Conservation (phyloP, 352 stramenopile species). For the Globisporangium orthogonon region DNA sequence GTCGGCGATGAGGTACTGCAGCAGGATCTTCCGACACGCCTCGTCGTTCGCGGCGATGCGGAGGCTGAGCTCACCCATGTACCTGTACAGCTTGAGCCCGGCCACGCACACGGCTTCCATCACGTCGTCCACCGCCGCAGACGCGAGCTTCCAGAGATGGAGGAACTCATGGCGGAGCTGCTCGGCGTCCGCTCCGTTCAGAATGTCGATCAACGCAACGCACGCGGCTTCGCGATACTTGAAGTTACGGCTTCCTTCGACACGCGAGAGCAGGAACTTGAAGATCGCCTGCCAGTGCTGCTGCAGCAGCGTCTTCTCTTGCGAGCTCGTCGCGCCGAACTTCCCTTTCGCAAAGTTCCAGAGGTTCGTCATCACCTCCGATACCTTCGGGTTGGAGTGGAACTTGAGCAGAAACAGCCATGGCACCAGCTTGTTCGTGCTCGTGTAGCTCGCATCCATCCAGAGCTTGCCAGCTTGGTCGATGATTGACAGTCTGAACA, state of each 20-base stretch:
- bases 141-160: slow-evolving; percentile 56
- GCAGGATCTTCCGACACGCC: slow-evolving; percentile 36
- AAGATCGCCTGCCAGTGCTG: slow-evolving; percentile 52
- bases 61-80: slow-evolving; percentile 65
- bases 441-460: slow-evolving; percentile 42
- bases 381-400: slow-evolving; percentile 62
- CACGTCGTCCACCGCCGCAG: slow-evolving; percentile 73
- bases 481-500: slow-evolving; percentile 43
- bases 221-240: slow-evolving; percentile 78
- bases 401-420: slow-evolving; percentile 78
- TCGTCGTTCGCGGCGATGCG: slow-evolving; percentile 48
- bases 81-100: slow-evolving; percentile 71
- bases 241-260: slow-evolving; percentile 69
- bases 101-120: slow-evolving; percentile 58
- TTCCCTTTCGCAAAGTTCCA: slow-evolving; percentile 60
- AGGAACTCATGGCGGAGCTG: slow-evolving; percentile 44
- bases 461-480: slow-evolving; percentile 48
- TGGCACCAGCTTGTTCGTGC: slow-evolving; percentile 51
- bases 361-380: slow-evolving; percentile 54
- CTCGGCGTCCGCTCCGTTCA: slow-evolving; percentile 45
- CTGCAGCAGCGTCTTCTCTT: slow-evolving; percentile 43
- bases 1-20: slow-evolving; percentile 59
- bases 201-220: slow-evolving; percentile 48
- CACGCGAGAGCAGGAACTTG: slow-evolving; percentile 42
- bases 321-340: slow-evolving; percentile 16